Evolutionary conservation across 805 yeast species (phyloP).

Genomic region (Saturnispora dispora): DNA sequence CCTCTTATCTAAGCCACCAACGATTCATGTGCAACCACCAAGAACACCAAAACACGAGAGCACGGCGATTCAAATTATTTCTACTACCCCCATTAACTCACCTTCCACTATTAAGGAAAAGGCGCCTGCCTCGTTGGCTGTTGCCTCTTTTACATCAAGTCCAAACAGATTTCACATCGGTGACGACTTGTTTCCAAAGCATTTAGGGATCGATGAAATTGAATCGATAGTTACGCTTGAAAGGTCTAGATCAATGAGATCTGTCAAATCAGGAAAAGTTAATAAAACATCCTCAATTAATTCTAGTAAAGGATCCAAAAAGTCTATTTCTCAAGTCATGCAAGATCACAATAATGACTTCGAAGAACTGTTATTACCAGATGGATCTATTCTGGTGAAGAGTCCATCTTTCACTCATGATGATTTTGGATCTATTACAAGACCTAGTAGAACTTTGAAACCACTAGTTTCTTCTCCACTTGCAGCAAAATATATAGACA

Average conservation of each 20-base stretch:
- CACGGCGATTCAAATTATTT: neutral
- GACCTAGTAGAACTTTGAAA: slow-evolving; percentile 13
- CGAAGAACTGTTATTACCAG: slow-evolving; percentile 19
- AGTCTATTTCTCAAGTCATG: slow-evolving; percentile 22
- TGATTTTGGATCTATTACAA: slow-evolving; percentile 1
- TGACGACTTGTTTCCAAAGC: slow-evolving; percentile 64
- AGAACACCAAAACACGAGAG: neutral
- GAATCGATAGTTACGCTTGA: slow-evolving; percentile 68
- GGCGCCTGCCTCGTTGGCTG: slow-evolving; percentile 9
- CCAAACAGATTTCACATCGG: slow-evolving; percentile 32
- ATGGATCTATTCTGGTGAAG: slow-evolving; percentile 41
- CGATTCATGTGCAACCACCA: neutral
- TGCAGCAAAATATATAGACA: neutral
- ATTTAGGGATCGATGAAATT: slow-evolving; percentile 56
- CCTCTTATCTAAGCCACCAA: slow-evolving; percentile 3
- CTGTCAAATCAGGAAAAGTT: slow-evolving; percentile 27
- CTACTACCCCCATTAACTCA: slow-evolving; percentile 1
- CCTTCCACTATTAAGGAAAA: slow-evolving; percentile 2
- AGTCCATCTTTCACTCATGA: slow-evolving; percentile 9
- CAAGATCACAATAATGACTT: slow-evolving; percentile 12
- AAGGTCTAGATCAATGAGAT: slow-evolving; percentile 50
- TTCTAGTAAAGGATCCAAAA: slow-evolving; percentile 8
- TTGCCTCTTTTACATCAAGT: slow-evolving; percentile 12
- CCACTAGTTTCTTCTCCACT: slow-evolving; percentile 1
- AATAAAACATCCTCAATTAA: slow-evolving; percentile 7